These are phyloP conservation scores for Cladophialophora exuberans DNA, from an alignment of 2,329 filamentous ascomycete genomes.

Conservation along the genomic window DNA sequence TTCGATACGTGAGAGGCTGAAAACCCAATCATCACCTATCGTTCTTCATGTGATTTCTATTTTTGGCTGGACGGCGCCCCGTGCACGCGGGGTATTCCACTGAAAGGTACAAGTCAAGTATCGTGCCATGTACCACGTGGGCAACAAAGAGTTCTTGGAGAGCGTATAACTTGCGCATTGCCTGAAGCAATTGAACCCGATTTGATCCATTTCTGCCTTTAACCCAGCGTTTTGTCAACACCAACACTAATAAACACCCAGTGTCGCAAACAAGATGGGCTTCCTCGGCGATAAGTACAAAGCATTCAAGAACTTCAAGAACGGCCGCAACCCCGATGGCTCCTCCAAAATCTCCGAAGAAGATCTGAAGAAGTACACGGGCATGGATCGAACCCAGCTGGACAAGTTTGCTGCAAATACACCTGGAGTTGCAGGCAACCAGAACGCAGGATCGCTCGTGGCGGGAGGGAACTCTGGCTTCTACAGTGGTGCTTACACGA, in stretches of 20 bases:
- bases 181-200: no score
- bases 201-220: not conserved
- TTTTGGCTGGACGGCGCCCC: no score
- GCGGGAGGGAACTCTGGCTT: conserved; percentile 20
- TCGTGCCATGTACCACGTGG: no score
- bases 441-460: conserved; percentile 16
- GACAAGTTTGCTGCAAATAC: conserved; percentile 21
- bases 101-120: no score
- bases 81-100: no score
- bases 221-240: not conserved
- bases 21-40: no score
- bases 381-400: conserved; percentile 13
- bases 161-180: no score
- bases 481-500: not conserved
- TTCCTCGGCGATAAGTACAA: conserved; percentile 22
- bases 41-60: no score
- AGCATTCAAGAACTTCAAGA: conserved; percentile 17
- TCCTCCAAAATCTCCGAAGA: conserved; percentile 18
- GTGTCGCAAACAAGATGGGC: conserved; percentile 5
- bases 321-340: conserved; percentile 17
- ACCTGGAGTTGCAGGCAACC: conserved; percentile 22
- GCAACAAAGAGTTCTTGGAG: no score
- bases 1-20: no score
- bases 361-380: conserved; percentile 24
- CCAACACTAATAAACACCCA: not conserved